A percentile compares a stretch with the other conserved stretches of the same genome.
phyloP scores from a whole-genome alignment of 129 eudicot genomes.

The Saposhnikovia divaricata region DNA sequence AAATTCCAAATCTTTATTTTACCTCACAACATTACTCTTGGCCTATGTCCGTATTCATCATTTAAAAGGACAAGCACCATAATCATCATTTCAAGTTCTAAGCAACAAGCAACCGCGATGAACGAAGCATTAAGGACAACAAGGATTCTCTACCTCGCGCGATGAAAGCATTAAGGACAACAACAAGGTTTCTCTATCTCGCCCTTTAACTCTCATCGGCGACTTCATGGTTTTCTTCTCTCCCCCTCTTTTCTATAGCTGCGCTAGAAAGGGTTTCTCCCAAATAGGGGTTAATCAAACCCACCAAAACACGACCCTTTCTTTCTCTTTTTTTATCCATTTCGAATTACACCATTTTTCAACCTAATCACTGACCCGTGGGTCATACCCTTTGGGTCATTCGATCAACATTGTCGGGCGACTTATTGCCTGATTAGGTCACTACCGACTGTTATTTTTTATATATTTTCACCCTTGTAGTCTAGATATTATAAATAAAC shows the following conservation, averaged over 20 bases:
- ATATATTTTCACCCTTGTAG: background rate
- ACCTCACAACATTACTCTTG: background rate
- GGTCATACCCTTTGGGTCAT: background rate
- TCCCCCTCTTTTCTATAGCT: background rate
- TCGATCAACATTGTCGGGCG: background rate
- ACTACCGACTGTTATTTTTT: background rate
- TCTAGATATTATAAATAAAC: too few species aligned
- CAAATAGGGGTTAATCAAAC: background rate
- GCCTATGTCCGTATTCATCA: background rate
- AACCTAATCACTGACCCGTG: background rate
- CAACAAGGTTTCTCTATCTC: too few species aligned
- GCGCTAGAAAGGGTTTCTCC: background rate
- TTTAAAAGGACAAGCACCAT: background rate
- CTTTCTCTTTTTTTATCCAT: background rate
- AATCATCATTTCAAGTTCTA: background rate
- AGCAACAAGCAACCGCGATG: background rate
- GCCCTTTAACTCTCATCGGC: background rate
- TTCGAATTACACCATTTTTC: background rate
- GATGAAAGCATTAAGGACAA: too few species aligned
- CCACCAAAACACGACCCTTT: background rate
- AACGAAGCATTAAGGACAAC: background rate
- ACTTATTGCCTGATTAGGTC: background rate
- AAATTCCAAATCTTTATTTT: background rate
- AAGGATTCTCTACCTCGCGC: too few species aligned
- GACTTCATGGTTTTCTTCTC: background rate